Percentiles rank a stretch among this genome's conserved stretches.
phyloP scores from a whole-genome alignment of 352 stramenopile species.

The Pythium periplocum region DNA sequence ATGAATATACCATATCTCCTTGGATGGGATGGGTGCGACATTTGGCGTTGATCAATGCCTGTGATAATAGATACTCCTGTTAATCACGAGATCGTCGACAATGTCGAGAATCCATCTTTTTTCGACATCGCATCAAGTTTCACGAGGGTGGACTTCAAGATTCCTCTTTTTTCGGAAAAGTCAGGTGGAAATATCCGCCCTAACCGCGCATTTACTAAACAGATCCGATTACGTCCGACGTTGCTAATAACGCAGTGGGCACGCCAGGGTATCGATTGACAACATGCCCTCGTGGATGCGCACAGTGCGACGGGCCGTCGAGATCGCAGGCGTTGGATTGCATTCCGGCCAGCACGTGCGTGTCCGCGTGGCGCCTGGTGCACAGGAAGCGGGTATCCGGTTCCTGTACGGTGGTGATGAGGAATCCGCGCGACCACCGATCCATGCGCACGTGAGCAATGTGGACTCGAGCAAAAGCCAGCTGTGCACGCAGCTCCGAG shows the following conservation, averaged over 20 bases:
- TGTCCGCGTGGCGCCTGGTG: slow-evolving; percentile 29
- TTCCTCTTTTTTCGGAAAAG: no score
- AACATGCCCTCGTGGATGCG: slow-evolving; percentile 28
- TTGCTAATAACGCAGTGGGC: slow-evolving; percentile 3
- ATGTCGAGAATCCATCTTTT: no score
- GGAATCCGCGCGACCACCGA: slow-evolving; percentile 5
- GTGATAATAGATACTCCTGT: no score
- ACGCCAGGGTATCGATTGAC: not conserved
- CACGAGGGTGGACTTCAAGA: no score
- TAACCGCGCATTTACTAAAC: no score
- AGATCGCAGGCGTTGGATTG: slow-evolving; percentile 51
- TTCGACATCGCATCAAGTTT: no score
- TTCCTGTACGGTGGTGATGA: slow-evolving; percentile 10
- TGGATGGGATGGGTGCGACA: no score
- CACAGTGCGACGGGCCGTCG: slow-evolving; percentile 38
- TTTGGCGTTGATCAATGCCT: no score
- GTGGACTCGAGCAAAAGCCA: slow-evolving; percentile 37
- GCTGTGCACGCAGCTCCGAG: slow-evolving; percentile 51
- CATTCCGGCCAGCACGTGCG: slow-evolving; percentile 38
- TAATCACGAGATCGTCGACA: no score
- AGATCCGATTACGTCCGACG: no score
- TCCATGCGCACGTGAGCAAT: slow-evolving; percentile 27
- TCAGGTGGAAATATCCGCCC: no score
- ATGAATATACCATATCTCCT: no score
- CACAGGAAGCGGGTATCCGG: slow-evolving; percentile 25